A percentile compares a stretch with the other conserved stretches of the same genome.
These are phyloP conservation scores for Lenzites betulinus DNA, from an alignment of 768 basidiomycete genomes.

Conservation along the genomic window DNA sequence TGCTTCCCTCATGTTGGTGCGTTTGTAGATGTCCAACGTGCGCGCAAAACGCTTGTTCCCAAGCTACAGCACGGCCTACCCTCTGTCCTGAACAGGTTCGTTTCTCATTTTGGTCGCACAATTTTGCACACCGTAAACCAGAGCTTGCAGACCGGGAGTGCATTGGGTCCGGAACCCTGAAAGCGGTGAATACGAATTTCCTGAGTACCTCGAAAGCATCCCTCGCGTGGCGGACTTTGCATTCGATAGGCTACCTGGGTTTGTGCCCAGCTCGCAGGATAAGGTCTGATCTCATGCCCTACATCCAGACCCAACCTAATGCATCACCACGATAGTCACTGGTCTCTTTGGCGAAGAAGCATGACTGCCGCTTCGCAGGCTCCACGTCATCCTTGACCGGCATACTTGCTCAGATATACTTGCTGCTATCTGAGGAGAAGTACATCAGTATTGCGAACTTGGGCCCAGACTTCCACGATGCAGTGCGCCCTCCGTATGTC, in stretches of 20 bases:
- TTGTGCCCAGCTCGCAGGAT: slow-evolving; percentile 79
- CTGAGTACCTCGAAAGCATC: slow-evolving; percentile 67
- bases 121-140: not conserved
- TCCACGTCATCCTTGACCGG: slow-evolving; percentile 90
- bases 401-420: slow-evolving; percentile 85
- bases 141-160: slow-evolving; percentile 67
- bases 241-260: slow-evolving; percentile 73
- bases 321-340: not conserved
- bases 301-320: not conserved
- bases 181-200: slow-evolving; percentile 84
- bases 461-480: slow-evolving; percentile 56
- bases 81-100: slow-evolving; percentile 76
- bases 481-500: slow-evolving; percentile 46
- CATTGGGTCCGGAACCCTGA: slow-evolving; percentile 89
- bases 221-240: slow-evolving; percentile 83
- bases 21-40: slow-evolving; percentile 45
- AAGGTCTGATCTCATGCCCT: slow-evolving; percentile 42
- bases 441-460: slow-evolving; percentile 61
- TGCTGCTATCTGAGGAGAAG: slow-evolving; percentile 75
- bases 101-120: slow-evolving; percentile 14
- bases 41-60: slow-evolving; percentile 53
- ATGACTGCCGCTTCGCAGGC: slow-evolving; percentile 62
- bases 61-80: slow-evolving; percentile 66
- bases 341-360: not conserved
- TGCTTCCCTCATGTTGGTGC: not conserved